Base-by-base conservation (phyloP, 1,284 basidiomycete genomes). In the Stereum hirsutum region DNA sequence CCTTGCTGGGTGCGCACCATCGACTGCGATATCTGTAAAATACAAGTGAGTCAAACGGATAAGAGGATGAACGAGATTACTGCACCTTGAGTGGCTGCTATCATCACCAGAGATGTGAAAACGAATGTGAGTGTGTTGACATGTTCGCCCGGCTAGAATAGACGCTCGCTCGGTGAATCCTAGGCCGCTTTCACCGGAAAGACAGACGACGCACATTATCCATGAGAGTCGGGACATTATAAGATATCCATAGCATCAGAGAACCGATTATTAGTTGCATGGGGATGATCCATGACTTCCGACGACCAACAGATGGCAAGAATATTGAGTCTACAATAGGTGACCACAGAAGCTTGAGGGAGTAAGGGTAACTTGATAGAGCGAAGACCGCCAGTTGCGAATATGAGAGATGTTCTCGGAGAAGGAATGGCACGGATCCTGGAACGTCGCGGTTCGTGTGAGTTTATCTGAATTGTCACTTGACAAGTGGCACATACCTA, bases 271-370 rank as follows among this genome's bases (percentile, higher is more conserved):
- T 77, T 24, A 84, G 62, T 63, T 99, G 96, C 69, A 99, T 95
- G 35, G 96, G 96, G 48, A 99, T 86, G 57, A 99, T 97, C 96
- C 96, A 99, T 47, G 89, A 93, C 65, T 98, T 99, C 50, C 96
- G 75, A 43, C 96, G 79, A 15, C 96, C 96, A 47, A 94, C 59
- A 39, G 78, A 78, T 34, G 78, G 69, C 52, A 89, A 73, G 61
- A 89, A 99, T 50, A 87, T 70, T 3, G 93, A 89, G 60, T 99
- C 96, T 46, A 99, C 92, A 51, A 99, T 88, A 34, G 96, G 96
- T 20, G 92, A 95, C 95, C 96, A 99, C 49, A 99, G 65, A 44
- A 99, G 69, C 66, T 99, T 99, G 57, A 99, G 78, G 27, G 90
- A 95, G 68, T 99, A 99, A 7, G 96, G 96, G 69, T 98, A 99